Percentiles rank a stretch among this genome's conserved stretches.
These are phyloP conservation scores for Phaeotremella fagi DNA, from an alignment of 768 basidiomycete genomes.

Conservation along the genomic window DNA sequence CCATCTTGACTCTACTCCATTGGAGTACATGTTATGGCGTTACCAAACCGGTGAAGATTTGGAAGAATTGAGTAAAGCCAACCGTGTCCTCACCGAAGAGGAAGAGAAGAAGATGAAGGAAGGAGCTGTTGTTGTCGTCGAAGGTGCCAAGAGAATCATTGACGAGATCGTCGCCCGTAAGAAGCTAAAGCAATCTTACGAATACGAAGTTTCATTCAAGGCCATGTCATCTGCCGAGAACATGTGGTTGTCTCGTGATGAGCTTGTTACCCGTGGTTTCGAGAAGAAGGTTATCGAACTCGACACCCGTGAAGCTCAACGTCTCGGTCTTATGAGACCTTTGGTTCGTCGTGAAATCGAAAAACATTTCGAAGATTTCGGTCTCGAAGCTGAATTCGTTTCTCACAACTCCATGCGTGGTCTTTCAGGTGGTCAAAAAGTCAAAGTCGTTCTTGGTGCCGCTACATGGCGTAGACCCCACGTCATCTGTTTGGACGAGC, in stretches of 20 bases:
- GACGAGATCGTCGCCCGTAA: conserved; percentile 86
- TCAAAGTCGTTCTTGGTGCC: conserved; percentile 97
- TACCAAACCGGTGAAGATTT: conserved; percentile 99
- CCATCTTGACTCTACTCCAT: conserved; percentile 96
- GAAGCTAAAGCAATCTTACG: conserved; percentile 99
- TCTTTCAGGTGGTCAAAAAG: conserved; percentile 97
- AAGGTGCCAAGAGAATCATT: conserved; percentile 90
- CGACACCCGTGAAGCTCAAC: conserved; percentile 95
- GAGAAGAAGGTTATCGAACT: conserved; percentile 99
- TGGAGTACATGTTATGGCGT: conserved; percentile 99
- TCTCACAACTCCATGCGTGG: conserved; percentile 99
- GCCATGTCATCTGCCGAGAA: conserved; percentile 92
- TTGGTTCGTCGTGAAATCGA: conserved; percentile 98
- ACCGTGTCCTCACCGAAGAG: conserved; percentile 76
- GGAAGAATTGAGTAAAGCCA: conserved; percentile 92
- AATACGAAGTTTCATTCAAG: conserved; percentile 98
- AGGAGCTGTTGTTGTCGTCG: conserved; percentile 73
- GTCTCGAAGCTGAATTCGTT: conserved; percentile 98
- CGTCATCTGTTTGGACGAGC: conserved; percentile 94
- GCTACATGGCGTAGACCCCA: conserved; percentile 99
- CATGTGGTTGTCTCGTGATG: conserved; percentile 94
- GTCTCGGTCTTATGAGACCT: conserved; percentile 87
- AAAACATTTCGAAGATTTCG: conserved; percentile 97
- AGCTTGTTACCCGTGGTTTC: conserved; percentile 94
- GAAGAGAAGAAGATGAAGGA: conserved; percentile 97